Evolutionary conservation across 2,329 filamentous ascomycete genomes (phyloP), one percentile per base, ranked within the genome.

Genomic region (Xylariaceae sp.): DNA sequence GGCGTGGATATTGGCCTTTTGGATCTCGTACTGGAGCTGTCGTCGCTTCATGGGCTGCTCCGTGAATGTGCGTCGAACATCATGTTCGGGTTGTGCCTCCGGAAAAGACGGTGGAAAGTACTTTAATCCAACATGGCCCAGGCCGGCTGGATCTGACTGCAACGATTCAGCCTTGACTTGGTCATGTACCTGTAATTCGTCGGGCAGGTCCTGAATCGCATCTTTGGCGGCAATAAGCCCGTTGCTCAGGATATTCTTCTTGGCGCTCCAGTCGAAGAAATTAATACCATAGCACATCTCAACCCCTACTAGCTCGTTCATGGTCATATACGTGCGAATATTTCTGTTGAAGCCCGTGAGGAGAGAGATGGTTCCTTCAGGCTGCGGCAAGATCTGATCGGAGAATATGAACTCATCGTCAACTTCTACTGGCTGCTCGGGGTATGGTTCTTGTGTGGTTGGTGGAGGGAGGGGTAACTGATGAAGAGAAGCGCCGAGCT

Each of bases 1-100:
- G 2, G 86, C 84, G 65, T 93, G 90, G 38, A 96, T 89, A 67
- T 96, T 96, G 6, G 90, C 89, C 67, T 95, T 96, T 67, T 96
- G 90, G 31, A 96, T 94, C 70, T 96, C 91, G 59, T 86, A 90
- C 65, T 94, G 89, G 5, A 91, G 68, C 50, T 78, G 74, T 1
- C 82, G 76, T 2, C 81, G 77, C 2, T 76, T 73, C 22, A 72
- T 66, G 1, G 78, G 76, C 22, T 82, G 72, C 17, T 72, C 69
- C 48, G 76, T 75, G 52, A 82, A 73, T 7, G 74, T 69, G 38
- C 74, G 75, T 40, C 78, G 76, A 14, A 81, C 63, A 56, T 83
- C 80, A 55, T 80, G 72, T 9, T 73, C 63, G 0, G 77, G 74
- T 55, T 76, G 73, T 6, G 70, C 68, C 48, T 68, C 71, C 7